Conservation (phyloP, 2,329 filamentous ascomycete genomes). For the Scedosporium aurantiacum region DNA sequence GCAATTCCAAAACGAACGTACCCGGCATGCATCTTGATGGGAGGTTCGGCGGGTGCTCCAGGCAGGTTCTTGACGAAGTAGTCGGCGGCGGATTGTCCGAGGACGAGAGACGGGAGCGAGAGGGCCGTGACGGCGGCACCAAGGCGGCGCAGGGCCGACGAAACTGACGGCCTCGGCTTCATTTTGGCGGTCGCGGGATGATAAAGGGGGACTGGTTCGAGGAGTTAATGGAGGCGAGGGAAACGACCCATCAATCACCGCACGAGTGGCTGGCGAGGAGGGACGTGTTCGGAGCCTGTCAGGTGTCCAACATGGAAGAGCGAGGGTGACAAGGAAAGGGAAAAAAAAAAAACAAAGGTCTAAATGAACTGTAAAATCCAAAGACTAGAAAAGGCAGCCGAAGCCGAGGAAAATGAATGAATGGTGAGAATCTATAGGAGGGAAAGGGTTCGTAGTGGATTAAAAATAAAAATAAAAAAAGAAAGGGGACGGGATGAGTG, state of each 20-base stretch:
- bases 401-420: background rate
- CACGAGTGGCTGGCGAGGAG: background rate
- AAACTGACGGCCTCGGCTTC: slow-evolving; percentile 10
- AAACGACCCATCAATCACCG: background rate
- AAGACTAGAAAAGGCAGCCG: background rate
- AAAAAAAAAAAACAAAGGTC: background rate
- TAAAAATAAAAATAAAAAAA: background rate
- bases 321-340: background rate
- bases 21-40: slow-evolving; percentile 98
- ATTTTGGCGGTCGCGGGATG: slow-evolving; percentile 11
- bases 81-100: slow-evolving; percentile 45
- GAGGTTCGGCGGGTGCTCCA: slow-evolving; percentile 62
- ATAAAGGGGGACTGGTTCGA: background rate
- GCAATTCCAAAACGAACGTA: slow-evolving; percentile 32
- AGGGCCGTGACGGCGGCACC: slow-evolving; percentile 20
- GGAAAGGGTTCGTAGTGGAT: background rate
- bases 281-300: background rate
- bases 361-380: background rate
- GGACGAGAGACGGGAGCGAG: slow-evolving; percentile 26
- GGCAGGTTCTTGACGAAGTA: slow-evolving; percentile 84
- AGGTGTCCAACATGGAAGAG: background rate
- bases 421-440: background rate
- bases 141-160: slow-evolving; percentile 12
- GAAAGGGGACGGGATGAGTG: background rate
- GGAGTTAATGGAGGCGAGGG: slow-evolving; percentile 1